These are phyloP conservation scores for Diaporthe vaccinii DNA, from an alignment of 2,329 filamentous ascomycete genomes.

Conservation along the genomic window DNA sequence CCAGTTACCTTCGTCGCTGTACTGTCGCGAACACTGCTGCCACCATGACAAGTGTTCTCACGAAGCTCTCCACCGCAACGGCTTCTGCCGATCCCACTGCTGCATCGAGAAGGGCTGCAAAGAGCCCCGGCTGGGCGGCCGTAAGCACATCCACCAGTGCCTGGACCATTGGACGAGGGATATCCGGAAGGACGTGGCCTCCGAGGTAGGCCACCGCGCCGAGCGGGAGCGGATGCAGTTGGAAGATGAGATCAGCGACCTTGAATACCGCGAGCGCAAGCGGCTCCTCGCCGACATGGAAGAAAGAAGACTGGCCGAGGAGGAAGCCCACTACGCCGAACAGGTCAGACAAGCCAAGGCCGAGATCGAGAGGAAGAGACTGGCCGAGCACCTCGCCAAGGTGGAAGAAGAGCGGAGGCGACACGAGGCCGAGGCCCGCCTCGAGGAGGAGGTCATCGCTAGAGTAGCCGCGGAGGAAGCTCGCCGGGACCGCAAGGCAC, in stretches of 20 bases:
- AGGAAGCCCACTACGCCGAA: neutral
- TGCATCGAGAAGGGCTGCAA: slow-evolving; percentile 31
- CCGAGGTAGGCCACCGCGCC: neutral
- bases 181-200: neutral
- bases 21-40: slow-evolving; percentile 36
- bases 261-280: neutral
- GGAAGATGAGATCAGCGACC: slow-evolving; percentile 24
- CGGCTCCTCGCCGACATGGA: slow-evolving; percentile 11
- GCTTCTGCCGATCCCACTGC: slow-evolving; percentile 30
- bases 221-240: neutral
- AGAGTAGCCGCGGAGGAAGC: neutral
- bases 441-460: neutral
- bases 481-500: neutral
- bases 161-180: slow-evolving; percentile 26
- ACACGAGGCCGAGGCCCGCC: neutral
- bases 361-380: neutral
- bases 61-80: slow-evolving; percentile 26
- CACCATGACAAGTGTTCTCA: slow-evolving; percentile 23
- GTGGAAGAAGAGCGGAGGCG: slow-evolving; percentile 1
- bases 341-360: neutral
- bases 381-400: slow-evolving; percentile 1
- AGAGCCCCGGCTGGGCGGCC: slow-evolving; percentile 22
- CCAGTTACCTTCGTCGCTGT: neutral
- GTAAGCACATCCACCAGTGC: slow-evolving; percentile 26
- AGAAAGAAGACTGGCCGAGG: neutral